Conservation (phyloP, 2,329 filamentous ascomycete species). For the Boeremia exigua region DNA sequence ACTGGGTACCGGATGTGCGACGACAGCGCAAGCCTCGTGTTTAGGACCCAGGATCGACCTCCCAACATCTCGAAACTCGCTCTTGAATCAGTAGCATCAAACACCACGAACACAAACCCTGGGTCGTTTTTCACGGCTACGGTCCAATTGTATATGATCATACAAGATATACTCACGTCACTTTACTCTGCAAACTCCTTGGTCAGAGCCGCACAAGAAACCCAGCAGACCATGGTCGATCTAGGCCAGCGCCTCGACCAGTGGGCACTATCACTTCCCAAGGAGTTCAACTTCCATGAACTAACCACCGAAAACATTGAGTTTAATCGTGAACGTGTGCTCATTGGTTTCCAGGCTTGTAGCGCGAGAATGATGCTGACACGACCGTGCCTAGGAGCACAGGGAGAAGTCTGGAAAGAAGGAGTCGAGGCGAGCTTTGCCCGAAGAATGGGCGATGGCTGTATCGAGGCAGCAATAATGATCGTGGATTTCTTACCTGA, state of each 20-base stretch:
- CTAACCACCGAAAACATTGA: neutral
- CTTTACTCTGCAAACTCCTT: conserved; percentile 48
- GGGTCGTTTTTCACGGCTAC: conserved; percentile 37
- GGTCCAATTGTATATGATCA: conserved; percentile 41
- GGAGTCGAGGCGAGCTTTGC: conserved; percentile 34
- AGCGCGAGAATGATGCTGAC: conserved; percentile 51
- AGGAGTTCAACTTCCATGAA: conserved; percentile 37
- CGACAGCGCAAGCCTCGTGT: conserved; percentile 4
- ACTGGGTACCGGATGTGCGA: conserved; percentile 14
- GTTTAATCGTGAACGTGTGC: conserved; percentile 35
- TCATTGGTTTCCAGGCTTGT: conserved; percentile 45
- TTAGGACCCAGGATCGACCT: neutral
- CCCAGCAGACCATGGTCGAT: conserved; percentile 43
- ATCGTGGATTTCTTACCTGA: conserved; percentile 47
- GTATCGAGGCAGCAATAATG: conserved; percentile 46
- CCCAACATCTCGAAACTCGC: conserved; percentile 4
- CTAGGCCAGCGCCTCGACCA: conserved; percentile 42
- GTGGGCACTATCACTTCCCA: conserved; percentile 42
- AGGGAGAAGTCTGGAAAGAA: conserved; percentile 29
- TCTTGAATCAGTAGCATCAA: conserved; percentile 2
- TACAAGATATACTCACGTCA: conserved; percentile 41
- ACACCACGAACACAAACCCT: conserved; percentile 20
- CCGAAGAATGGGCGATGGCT: conserved; percentile 40
- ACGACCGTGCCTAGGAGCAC: conserved; percentile 45
- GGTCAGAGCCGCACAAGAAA: conserved; percentile 38